Conservation (phyloP, 108 stramenopile genomes). For the Cylindrotheca fusiformis region DNA sequence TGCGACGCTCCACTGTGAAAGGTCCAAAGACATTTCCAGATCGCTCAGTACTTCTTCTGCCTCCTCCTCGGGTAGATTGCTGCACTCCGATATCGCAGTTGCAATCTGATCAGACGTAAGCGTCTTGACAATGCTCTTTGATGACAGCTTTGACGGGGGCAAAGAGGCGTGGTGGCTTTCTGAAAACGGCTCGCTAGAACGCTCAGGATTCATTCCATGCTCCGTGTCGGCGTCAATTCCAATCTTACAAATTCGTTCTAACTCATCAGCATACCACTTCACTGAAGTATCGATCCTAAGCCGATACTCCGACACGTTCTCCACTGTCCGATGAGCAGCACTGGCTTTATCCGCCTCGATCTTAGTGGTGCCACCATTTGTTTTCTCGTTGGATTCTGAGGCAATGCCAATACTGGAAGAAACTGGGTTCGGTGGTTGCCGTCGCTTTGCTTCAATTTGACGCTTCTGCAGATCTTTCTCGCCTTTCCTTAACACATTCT, state of each 20-base stretch:
- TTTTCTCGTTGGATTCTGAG: background rate
- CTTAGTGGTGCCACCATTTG: background rate
- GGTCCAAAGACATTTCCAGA: constrained; percentile 32
- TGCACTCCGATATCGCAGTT: background rate
- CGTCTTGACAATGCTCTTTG: too few species aligned
- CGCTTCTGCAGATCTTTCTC: background rate
- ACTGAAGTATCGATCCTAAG: background rate
- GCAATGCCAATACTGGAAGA: too few species aligned
- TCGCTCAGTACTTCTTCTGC: constrained; percentile 18
- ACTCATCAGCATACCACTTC: background rate
- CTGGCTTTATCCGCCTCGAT: background rate
- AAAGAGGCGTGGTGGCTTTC: background rate
- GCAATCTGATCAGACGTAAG: too few species aligned
- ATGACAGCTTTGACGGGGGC: background rate
- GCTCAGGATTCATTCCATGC: too few species aligned
- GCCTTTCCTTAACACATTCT: background rate
- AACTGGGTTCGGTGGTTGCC: background rate
- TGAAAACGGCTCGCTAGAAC: too few species aligned
- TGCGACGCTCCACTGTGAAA: constrained; percentile 24
- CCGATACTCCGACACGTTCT: background rate
- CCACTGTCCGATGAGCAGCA: background rate
- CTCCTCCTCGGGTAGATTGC: background rate
- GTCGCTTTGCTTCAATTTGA: background rate
- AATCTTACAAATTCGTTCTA: background rate
- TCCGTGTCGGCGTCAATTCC: background rate